These are phyloP conservation scores for Apiotrichum montevideense DNA, from an alignment of 1,284 basidiomycete genomes.

Conservation along the genomic window DNA sequence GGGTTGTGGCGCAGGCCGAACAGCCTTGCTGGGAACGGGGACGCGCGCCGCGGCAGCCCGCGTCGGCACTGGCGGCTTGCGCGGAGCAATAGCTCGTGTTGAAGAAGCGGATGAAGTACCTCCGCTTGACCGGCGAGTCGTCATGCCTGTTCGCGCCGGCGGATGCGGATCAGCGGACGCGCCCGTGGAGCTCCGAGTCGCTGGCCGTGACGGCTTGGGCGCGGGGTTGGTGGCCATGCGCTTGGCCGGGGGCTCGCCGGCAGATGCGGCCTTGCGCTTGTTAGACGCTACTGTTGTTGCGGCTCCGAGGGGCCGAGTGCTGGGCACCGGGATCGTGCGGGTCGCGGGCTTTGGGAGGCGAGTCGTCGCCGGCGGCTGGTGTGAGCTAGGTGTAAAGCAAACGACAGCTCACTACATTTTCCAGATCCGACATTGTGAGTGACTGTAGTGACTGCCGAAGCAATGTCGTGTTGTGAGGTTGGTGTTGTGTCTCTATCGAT, in stretches of 20 bases:
- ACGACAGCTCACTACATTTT: slow-evolving; percentile 26
- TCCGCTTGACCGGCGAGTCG: background rate
- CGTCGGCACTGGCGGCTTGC: slow-evolving; percentile 2
- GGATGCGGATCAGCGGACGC: background rate
- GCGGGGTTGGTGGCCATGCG: slow-evolving; percentile 5
- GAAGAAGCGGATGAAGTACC: background rate
- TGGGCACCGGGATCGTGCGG: slow-evolving; percentile 15
- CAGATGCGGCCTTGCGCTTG: slow-evolving; percentile 34
- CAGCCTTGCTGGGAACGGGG: background rate
- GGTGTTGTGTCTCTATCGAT: background rate
- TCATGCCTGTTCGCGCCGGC: too few species aligned
- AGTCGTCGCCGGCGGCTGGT: slow-evolving; percentile 14
- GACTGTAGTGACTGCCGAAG: background rate
- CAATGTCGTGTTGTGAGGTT: background rate
- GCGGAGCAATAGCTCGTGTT: background rate
- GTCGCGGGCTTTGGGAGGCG: slow-evolving; percentile 30
- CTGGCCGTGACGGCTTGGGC: background rate
- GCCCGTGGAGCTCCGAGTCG: background rate
- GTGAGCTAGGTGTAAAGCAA: background rate
- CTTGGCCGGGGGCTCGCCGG: slow-evolving; percentile 24
- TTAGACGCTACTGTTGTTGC: background rate
- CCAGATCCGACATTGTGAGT: slow-evolving; percentile 31
- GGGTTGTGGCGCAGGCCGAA: background rate
- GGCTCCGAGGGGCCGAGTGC: background rate
- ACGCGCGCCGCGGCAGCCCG: slow-evolving; percentile 11